phyloP scores from a whole-genome alignment of 2,329 filamentous ascomycete genomes.

The Scedosporium dehoogii region DNA sequence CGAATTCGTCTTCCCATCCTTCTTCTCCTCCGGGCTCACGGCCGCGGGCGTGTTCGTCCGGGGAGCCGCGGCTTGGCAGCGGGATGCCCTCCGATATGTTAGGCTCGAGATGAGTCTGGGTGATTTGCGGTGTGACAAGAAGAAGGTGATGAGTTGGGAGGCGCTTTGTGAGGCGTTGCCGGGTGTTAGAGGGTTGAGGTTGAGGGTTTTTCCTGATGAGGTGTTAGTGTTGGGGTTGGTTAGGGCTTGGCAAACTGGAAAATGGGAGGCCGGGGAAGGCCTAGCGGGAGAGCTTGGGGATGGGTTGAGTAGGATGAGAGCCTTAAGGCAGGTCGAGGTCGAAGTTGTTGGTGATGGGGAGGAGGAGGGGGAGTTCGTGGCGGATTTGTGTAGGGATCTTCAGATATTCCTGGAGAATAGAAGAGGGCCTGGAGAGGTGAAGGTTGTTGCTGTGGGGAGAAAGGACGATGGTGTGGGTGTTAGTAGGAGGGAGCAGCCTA shows the following conservation, averaged over 20 bases:
- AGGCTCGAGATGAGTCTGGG: background rate
- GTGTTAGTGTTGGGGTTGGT: no score
- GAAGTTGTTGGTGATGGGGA: slow-evolving; percentile 11
- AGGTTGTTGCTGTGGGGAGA: background rate
- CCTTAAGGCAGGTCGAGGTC: slow-evolving; percentile 8
- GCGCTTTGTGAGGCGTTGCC: background rate
- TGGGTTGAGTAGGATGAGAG: background rate
- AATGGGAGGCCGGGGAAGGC: background rate
- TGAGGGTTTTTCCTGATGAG: slow-evolving; percentile 11
- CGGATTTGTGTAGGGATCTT: slow-evolving; percentile 11
- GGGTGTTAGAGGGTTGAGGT: background rate
- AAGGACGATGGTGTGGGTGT: background rate
- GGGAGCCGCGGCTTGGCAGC: slow-evolving; percentile 30
- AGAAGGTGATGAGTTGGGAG: background rate
- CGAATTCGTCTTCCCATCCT: slow-evolving; percentile 36
- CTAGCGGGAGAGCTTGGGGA: background rate
- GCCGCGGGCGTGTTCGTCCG: slow-evolving; percentile 27
- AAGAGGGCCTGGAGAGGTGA: background rate
- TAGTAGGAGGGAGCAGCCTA: background rate
- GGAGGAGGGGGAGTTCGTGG: slow-evolving; percentile 10
- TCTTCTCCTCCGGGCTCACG: slow-evolving; percentile 34
- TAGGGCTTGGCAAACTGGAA: slow-evolving; percentile 7
- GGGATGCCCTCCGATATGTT: slow-evolving; percentile 24
- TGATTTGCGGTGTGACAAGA: background rate
- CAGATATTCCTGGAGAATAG: background rate